A percentile compares a stretch with the other conserved stretches of the same genome.
Conservation (phyloP, 495 filamentous ascomycete species). For the Talaromyces nanjingensis region DNA sequence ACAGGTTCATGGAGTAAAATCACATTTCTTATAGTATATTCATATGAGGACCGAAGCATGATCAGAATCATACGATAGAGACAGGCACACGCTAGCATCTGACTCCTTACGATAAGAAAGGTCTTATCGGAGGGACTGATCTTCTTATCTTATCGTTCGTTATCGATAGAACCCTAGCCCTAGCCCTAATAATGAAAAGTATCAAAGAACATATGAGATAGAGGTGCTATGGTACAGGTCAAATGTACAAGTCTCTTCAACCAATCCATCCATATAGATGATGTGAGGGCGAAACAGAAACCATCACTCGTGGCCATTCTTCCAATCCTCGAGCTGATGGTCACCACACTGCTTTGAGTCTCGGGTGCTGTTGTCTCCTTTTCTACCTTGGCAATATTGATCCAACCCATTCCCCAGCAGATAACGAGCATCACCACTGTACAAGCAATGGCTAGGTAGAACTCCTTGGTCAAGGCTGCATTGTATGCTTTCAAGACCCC, state of each 20-base stretch:
- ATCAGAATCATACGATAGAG: neutral
- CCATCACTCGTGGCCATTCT: neutral
- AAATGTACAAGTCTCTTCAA: too few species aligned
- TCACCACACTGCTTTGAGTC: neutral
- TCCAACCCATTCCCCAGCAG: neutral
- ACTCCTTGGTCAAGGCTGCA: neutral
- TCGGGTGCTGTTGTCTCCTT: neutral
- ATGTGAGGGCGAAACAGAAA: neutral
- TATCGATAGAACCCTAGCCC: neutral
- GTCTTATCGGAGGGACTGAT: neutral
- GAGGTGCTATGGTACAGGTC: too few species aligned
- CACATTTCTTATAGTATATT: neutral
- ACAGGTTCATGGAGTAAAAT: neutral
- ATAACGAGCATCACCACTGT: neutral
- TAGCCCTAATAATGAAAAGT: neutral
- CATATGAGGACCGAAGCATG: neutral
- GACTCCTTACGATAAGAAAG: too few species aligned
- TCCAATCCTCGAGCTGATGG: neutral
- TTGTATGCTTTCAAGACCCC: slow-evolving; percentile 19
- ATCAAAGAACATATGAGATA: too few species aligned
- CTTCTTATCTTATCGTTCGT: neutral
- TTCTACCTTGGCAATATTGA: too few species aligned
- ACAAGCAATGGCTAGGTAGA: neutral
- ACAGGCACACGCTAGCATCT: neutral
- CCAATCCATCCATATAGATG: too few species aligned